A percentile compares a stretch with the other conserved stretches of the same genome.
phyloP scores from a whole-genome alignment of 148 eudicot species.

The Rheum nobile region DNA sequence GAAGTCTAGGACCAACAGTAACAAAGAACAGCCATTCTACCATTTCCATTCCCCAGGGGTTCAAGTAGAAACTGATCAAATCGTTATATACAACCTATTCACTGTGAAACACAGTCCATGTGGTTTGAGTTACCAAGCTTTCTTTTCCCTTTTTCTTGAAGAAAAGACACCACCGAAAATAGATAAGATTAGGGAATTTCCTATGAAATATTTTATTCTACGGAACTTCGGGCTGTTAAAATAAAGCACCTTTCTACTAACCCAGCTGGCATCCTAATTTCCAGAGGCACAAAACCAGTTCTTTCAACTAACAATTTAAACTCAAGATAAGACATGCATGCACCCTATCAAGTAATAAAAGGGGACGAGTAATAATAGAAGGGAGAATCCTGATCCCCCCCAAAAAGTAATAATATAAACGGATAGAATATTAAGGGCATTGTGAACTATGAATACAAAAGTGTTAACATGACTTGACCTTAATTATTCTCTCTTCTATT shows the following conservation, averaged over 20 bases:
- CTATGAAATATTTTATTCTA: not conserved
- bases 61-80: not conserved
- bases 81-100: not conserved
- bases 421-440: not conserved
- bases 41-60: no score
- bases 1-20: not conserved
- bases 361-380: not conserved
- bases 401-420: not conserved
- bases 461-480: slow-evolving; percentile 26
- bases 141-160: not conserved
- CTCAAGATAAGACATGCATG: not conserved
- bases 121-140: not conserved
- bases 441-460: not conserved
- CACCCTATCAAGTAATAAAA: not conserved
- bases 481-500: slow-evolving; percentile 32
- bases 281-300: not conserved
- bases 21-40: not conserved
- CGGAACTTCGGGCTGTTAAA: not conserved
- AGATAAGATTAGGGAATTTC: no score
- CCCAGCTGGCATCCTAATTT: not conserved
- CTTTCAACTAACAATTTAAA: not conserved
- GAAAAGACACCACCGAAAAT: not conserved
- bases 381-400: not conserved
- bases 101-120: not conserved
- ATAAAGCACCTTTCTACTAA: not conserved